Evolutionary conservation across 2,329 filamentous ascomycete genomes (phyloP).

Genomic region (Camillea tinctor): DNA sequence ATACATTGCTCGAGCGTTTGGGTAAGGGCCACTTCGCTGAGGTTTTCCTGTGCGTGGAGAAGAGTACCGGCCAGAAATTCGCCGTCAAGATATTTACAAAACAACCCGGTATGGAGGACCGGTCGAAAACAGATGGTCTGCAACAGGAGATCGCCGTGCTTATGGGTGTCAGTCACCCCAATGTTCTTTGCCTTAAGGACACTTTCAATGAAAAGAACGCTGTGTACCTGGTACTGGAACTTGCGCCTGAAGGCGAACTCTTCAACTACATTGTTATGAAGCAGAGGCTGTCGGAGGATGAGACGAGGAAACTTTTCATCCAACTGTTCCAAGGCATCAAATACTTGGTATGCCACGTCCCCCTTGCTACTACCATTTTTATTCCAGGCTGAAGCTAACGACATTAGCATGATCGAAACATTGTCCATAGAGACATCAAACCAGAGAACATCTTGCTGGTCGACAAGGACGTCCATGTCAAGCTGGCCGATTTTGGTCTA

Average conservation of each 20-base stretch:
- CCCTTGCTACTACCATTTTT: constrained; percentile 27
- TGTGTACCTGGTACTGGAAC: constrained; percentile 86
- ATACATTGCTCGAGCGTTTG: constrained; percentile 77
- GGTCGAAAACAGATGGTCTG: constrained; percentile 77
- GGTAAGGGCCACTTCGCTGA: constrained; percentile 96
- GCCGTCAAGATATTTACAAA: constrained; percentile 96
- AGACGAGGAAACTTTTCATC: constrained; percentile 82
- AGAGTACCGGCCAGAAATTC: constrained; percentile 74
- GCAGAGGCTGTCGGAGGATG: constrained; percentile 79
- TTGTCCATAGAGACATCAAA: constrained; percentile 97
- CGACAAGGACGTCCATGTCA: constrained; percentile 81
- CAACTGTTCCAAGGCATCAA: constrained; percentile 94
- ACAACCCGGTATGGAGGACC: constrained; percentile 76
- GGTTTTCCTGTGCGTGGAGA: constrained; percentile 88
- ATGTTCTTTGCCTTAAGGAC: constrained; percentile 88
- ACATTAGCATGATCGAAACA: constrained; percentile 85
- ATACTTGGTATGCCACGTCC: constrained; percentile 69
- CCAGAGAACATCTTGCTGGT: constrained; percentile 92
- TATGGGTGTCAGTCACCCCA: constrained; percentile 95
- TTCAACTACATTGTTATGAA: constrained; percentile 95
- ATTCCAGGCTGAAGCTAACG: constrained; percentile 5
- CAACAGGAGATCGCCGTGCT: constrained; percentile 96
- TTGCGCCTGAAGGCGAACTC: constrained; percentile 88
- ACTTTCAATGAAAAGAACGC: constrained; percentile 90
- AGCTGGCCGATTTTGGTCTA: constrained; percentile 93